Conservation (phyloP, 208 protist species). For the Paratrypanosoma confusum region DNA sequence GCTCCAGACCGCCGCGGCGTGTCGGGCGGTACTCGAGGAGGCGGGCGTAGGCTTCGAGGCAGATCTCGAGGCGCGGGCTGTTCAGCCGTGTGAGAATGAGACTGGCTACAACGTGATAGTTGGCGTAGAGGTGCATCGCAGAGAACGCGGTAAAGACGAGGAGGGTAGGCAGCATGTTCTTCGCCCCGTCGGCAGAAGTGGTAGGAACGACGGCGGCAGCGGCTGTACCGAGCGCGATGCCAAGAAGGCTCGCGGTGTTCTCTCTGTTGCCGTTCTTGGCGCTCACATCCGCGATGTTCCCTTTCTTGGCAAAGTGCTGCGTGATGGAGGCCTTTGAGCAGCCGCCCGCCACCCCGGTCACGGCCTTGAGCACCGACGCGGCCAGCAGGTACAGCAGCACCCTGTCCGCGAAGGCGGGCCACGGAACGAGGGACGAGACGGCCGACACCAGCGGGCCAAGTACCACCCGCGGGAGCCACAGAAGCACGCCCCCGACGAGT, state of each 20-base stretch:
- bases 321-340: conserved; percentile 28
- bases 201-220: conserved; percentile 23
- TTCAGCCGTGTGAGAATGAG: conserved; percentile 33
- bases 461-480: conserved; percentile 13
- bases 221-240: conserved; percentile 21
- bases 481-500: too few relatives aligned
- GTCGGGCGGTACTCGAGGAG: conserved; percentile 1
- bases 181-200: too few relatives aligned
- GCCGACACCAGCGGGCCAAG: too few relatives aligned
- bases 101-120: conserved; percentile 16
- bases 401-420: neutral
- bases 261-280: conserved; percentile 42
- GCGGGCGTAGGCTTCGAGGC: conserved; percentile 8
- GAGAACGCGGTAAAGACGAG: conserved; percentile 23
- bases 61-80: conserved; percentile 38
- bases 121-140: conserved; percentile 21
- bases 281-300: conserved; percentile 43
- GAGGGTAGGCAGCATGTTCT: conserved; percentile 6
- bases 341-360: conserved; percentile 28
- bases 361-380: conserved; percentile 18
- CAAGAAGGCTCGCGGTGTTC: conserved; percentile 26
- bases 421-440: too few relatives aligned
- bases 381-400: conserved; percentile 24
- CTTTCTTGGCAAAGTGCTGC: conserved; percentile 40
- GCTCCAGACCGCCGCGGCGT: conserved; percentile 1